phyloP scores from a whole-genome alignment of 192 early-diverging fungal species.

The Backusella parvicylindrica region DNA sequence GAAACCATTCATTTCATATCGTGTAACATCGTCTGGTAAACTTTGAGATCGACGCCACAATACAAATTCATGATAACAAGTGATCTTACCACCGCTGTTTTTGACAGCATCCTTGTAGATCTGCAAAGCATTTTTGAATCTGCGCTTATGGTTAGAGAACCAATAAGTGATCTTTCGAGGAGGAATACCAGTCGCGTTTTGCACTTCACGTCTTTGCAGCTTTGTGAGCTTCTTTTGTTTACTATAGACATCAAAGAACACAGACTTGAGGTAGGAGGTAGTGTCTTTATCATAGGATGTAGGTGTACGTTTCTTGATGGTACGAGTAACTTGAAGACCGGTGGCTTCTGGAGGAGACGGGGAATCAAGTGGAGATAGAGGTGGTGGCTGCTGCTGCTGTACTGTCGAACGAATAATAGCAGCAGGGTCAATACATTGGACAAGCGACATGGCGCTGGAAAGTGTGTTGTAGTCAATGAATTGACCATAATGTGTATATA shows the following conservation, averaged over 20 bases:
- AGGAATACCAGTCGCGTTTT: slow-evolving; percentile 17
- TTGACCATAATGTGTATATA: background rate
- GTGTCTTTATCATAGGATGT: slow-evolving; percentile 19
- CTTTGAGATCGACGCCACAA: background rate
- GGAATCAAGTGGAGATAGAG: background rate
- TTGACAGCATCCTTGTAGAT: background rate
- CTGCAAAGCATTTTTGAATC: slow-evolving; percentile 3
- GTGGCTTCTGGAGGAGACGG: background rate
- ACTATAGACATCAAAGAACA: slow-evolving; percentile 24
- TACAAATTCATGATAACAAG: background rate
- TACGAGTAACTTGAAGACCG: too few relatives aligned
- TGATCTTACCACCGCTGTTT: background rate
- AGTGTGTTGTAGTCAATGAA: background rate
- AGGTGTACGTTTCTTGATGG: background rate
- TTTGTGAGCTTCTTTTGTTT: slow-evolving; percentile 20
- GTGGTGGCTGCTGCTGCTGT: background rate
- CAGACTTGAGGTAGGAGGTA: slow-evolving; percentile 11
- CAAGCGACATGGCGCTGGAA: background rate
- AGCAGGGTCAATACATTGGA: background rate
- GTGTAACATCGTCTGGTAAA: slow-evolving; percentile 5
- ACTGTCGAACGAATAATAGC: background rate
- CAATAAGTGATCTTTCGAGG: slow-evolving; percentile 32
- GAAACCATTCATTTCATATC: background rate
- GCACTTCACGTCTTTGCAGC: slow-evolving; percentile 6
- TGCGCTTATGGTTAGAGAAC: slow-evolving; percentile 33